A percentile compares a stretch with the other conserved stretches of the same genome.
Conservation (phyloP, 176 grass and related monocot species). For the Musa troglodytarum region DNA sequence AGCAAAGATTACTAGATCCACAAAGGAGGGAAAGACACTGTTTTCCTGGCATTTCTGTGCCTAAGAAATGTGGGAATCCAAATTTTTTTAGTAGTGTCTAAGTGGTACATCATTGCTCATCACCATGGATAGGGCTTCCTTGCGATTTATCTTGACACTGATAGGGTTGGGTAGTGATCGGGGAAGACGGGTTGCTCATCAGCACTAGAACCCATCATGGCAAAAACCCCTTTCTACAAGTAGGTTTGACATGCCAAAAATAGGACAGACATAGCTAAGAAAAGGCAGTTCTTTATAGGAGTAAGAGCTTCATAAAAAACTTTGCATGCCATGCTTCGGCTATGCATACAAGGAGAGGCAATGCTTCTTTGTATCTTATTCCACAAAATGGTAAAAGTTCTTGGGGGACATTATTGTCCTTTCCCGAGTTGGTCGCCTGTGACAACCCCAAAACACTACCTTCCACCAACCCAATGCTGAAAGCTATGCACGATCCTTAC, state of each 20-base stretch:
- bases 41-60: too few species aligned
- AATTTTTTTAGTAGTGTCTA: too few species aligned
- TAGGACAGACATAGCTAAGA: neutral
- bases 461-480: conserved; percentile 77
- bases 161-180: neutral
- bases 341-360: neutral
- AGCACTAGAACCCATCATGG: conserved; percentile 8
- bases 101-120: too few species aligned
- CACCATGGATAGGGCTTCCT: neutral
- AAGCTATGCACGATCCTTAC: conserved; percentile 68
- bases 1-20: too few species aligned
- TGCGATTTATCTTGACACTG: too few species aligned
- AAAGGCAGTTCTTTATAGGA: neutral
- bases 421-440: conserved; percentile 1
- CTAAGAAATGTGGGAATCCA: too few species aligned
- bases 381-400: conserved; percentile 15
- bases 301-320: neutral
- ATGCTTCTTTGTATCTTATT: neutral
- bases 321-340: neutral
- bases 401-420: conserved; percentile 31
- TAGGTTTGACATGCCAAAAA: conserved; percentile 10
- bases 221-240: neutral
- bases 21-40: too few species aligned
- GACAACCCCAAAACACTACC: conserved; percentile 28
- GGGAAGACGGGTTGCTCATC: neutral